Evolutionary conservation across 2,329 filamentous ascomycete genomes (phyloP).

Genomic region (Colletotrichum orchidophilum): DNA sequence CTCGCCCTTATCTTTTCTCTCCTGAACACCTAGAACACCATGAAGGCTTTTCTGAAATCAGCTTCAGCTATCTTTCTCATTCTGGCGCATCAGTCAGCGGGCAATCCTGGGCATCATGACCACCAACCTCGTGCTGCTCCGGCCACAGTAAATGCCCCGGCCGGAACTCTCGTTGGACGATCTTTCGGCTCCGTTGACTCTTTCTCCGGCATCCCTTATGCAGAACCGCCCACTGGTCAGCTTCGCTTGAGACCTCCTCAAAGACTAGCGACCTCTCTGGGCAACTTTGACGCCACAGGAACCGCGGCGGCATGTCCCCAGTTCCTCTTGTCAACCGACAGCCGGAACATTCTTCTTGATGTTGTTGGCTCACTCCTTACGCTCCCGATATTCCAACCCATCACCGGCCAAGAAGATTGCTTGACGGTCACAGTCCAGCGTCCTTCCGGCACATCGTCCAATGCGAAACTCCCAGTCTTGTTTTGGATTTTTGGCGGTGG

Average conservation of each 20-base stretch:
- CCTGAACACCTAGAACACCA: not conserved
- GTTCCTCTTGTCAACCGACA: conserved; percentile 67
- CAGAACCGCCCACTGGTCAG: conserved; percentile 71
- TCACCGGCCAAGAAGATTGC: conserved; percentile 71
- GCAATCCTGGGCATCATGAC: not conserved
- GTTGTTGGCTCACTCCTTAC: conserved; percentile 61
- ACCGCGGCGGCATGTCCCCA: conserved; percentile 75
- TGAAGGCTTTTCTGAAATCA: not conserved
- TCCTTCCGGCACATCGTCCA: conserved; percentile 62
- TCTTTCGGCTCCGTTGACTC: conserved; percentile 64
- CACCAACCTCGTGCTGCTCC: conserved; percentile 30
- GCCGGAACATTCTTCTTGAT: conserved; percentile 49
- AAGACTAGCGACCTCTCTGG: conserved; percentile 64
- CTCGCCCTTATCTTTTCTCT: not conserved
- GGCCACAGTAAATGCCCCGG: conserved; percentile 63
- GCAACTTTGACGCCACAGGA: conserved; percentile 68
- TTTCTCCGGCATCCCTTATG: conserved; percentile 81
- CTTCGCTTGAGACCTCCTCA: conserved; percentile 77
- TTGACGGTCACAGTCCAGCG: conserved; percentile 69
- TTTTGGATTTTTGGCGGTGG: conserved; percentile 79
- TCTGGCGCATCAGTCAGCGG: not conserved
- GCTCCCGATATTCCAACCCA: conserved; percentile 65
- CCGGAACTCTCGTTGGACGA: conserved; percentile 65
- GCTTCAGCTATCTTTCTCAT: not conserved
- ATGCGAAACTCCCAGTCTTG: conserved; percentile 70